Evolutionary conservation across 2,329 filamentous ascomycete species (phyloP).

Genomic region (Nemania sp.): DNA sequence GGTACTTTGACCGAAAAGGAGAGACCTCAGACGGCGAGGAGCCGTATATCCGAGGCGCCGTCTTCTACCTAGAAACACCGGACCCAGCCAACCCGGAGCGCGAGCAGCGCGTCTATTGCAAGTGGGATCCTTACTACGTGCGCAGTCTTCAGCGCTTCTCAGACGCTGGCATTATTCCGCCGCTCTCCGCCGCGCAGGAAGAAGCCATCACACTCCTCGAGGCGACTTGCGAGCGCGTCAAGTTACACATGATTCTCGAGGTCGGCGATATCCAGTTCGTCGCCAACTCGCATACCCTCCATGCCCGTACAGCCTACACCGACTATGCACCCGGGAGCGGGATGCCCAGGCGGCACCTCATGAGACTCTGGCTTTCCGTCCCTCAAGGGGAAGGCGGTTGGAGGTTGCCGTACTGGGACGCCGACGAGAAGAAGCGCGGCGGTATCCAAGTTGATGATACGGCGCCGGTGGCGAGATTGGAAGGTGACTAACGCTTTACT

Average conservation of each 20-base stretch:
- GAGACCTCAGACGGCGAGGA: slow-evolving; percentile 76
- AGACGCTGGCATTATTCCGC: slow-evolving; percentile 71
- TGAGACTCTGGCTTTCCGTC: slow-evolving; percentile 83
- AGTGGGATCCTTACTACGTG: slow-evolving; percentile 91
- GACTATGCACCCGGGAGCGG: slow-evolving; percentile 66
- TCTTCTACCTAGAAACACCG: slow-evolving; percentile 75
- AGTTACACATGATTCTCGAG: slow-evolving; percentile 84
- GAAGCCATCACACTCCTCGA: slow-evolving; percentile 74
- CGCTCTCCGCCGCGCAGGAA: slow-evolving; percentile 69
- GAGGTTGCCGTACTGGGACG: slow-evolving; percentile 82
- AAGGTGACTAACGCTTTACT: slow-evolving; percentile 64
- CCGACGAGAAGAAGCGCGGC: slow-evolving; percentile 81
- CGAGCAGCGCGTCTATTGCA: slow-evolving; percentile 72
- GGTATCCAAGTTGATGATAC: slow-evolving; percentile 87
- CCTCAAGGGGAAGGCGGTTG: slow-evolving; percentile 84
- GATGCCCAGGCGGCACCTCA: slow-evolving; percentile 72
- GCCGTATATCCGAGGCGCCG: slow-evolving; percentile 70
- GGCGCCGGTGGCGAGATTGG: slow-evolving; percentile 72
- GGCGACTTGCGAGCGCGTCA: slow-evolving; percentile 71
- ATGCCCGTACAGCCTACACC: slow-evolving; percentile 80
- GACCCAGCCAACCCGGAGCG: slow-evolving; percentile 48
- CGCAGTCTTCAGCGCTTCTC: slow-evolving; percentile 76
- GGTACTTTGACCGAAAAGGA: slow-evolving; percentile 93
- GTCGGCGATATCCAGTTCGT: slow-evolving; percentile 89
- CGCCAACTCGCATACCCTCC: slow-evolving; percentile 78